phyloP scores from a whole-genome alignment of 345 rosid genomes.

The Populus tremula region DNA sequence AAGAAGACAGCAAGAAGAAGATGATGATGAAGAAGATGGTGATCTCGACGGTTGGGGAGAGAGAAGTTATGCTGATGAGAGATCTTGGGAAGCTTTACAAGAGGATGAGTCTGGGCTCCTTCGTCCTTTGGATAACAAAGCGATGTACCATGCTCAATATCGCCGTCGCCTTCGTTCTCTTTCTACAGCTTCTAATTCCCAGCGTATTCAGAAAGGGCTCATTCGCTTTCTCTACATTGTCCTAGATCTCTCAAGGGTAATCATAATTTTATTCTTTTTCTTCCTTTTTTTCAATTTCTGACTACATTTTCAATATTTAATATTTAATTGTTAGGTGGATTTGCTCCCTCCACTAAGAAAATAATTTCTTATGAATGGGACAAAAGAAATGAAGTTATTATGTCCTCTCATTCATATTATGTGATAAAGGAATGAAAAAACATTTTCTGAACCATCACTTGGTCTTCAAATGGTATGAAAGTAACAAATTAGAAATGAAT shows the following conservation, averaged over 20 bases:
- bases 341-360: no score
- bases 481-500: background rate
- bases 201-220: constrained; percentile 88
- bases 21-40: constrained; percentile 68
- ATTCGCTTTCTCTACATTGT: constrained; percentile 82
- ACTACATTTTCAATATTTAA: background rate
- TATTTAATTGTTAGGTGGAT: background rate
- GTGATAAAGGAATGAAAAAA: background rate
- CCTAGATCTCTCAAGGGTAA: constrained; percentile 81
- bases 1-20: constrained; percentile 40
- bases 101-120: constrained; percentile 87
- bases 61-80: constrained; percentile 67
- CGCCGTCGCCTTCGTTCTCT: constrained; percentile 71
- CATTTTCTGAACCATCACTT: background rate
- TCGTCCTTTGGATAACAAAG: constrained; percentile 66
- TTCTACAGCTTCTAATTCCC: constrained; percentile 48
- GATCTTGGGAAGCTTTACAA: constrained; percentile 87
- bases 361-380: no score
- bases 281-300: background rate
- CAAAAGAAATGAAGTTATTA: no score
- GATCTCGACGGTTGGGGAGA: constrained; percentile 65
- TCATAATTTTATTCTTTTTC: background rate
- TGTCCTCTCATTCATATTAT: background rate
- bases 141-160: constrained; percentile 64
- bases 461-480: background rate